Evolutionary conservation across 768 basidiomycete species (phyloP), one percentile per base, ranked within the genome.

Genomic region (Mycena maculata): DNA sequence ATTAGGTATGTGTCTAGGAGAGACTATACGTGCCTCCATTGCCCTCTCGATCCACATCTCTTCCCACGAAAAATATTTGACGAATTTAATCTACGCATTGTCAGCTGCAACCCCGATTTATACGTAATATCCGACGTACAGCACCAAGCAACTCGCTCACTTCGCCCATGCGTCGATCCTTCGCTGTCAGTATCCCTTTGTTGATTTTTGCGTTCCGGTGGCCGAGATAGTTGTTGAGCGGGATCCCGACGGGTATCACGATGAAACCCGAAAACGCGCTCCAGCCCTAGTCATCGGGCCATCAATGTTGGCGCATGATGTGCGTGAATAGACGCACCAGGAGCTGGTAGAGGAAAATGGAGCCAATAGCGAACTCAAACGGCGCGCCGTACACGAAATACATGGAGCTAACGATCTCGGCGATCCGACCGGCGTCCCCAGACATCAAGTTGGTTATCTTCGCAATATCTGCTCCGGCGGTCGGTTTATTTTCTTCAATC

Each of bases 361-460:
- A 69, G 16, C 54, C 68, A 22, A 69, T 16, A 11, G 47, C 38
- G 27, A 69, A 55, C 39, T 69, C 63, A 9, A 69, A 38, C 18
- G 68, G 68, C 6, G 68, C 68, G 1, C 60, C 63, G 27, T 65
- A 65, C 1, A 69, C 25, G 18, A 41, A 58, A 31, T 58, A 69
- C 59, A 69, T 42, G 91, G 47, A 94, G 78, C 2, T 92, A 91
- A 1, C 87, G 84, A 73, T 93, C 91, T 53, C 94, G 90, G 72
- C 13, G 60, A 69, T 61, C 18, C 84, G 80, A 72, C 89, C 91
- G 4, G 90, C 88, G 75, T 94, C 93, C 13, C 86, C 88, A 22
- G 92, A 89, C 93, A 96, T 96, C 47, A 96, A 78, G 69, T 94
- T 93, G 56, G 95, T 92, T 50, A 96, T 93, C 76, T 96, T 95